phyloP scores from a whole-genome alignment of 1,139 yeast species.

The Sugiyamaella grinbergsii region DNA sequence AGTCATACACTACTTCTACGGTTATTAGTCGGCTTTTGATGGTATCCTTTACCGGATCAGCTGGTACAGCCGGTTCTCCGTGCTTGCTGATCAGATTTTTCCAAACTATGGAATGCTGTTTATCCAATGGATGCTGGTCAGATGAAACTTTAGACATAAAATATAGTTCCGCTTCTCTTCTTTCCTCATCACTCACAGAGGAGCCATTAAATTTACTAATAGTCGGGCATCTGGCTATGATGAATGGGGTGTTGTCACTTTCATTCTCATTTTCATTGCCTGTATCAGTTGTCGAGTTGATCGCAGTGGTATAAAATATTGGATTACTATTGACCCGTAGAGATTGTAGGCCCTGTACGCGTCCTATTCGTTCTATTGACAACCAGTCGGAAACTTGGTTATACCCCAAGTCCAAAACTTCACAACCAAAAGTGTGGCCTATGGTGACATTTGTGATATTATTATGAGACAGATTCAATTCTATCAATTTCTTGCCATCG shows the following conservation, averaged over 20 bases:
- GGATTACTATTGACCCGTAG: slow-evolving; percentile 60
- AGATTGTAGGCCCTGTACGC: slow-evolving; percentile 44
- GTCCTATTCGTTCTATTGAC: slow-evolving; percentile 49
- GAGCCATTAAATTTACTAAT: slow-evolving; percentile 60
- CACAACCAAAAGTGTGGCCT: slow-evolving; percentile 18
- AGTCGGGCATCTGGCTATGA: slow-evolving; percentile 52
- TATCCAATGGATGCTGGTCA: slow-evolving; percentile 40
- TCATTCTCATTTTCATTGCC: slow-evolving; percentile 31
- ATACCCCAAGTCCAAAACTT: slow-evolving; percentile 50
- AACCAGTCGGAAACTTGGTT: slow-evolving; percentile 53
- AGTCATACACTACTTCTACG: slow-evolving; percentile 25
- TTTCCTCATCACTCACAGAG: slow-evolving; percentile 48
- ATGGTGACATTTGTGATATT: slow-evolving; percentile 20
- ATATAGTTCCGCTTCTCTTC: slow-evolving; percentile 67
- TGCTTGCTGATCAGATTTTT: slow-evolving; percentile 36
- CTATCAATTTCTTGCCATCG: background rate
- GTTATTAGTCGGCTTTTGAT: slow-evolving; percentile 29
- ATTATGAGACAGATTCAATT: slow-evolving; percentile 38
- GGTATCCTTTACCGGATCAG: slow-evolving; percentile 25
- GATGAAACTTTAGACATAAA: slow-evolving; percentile 56
- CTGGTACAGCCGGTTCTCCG: slow-evolving; percentile 33
- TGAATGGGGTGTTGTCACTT: slow-evolving; percentile 33
- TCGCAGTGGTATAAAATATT: slow-evolving; percentile 39
- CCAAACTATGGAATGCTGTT: slow-evolving; percentile 38
- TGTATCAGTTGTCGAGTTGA: slow-evolving; percentile 15